Base-by-base conservation (phyloP, 2,329 filamentous ascomycete genomes). In the Alternaria triticina region DNA sequence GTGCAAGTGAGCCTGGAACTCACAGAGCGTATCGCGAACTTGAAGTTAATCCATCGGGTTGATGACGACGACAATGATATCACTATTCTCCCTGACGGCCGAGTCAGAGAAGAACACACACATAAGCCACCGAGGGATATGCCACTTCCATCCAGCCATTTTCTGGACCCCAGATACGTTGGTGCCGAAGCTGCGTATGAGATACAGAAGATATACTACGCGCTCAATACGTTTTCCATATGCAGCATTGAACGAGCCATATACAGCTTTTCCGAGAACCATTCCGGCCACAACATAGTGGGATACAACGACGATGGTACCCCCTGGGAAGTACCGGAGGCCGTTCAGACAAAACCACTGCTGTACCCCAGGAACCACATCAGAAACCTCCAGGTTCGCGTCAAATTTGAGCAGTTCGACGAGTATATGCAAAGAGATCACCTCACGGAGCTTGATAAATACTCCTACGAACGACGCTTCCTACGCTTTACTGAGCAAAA, bases 341-440 rank as follows among this genome's bases (percentile, higher is more conserved):
- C 54, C 20, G 46, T 71, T 3, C 45, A 51, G 8, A 28, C 57
- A 17, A 17, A 36, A 5, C 36, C 25, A 6, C 36, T 23, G 3
- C 30, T 54, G 9, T 46, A 54, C 11, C 71, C 66, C 17, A 45
- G 64, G 15, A 58, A 70, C 7, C 50, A 70, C 17, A 64, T 74
- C 5, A 52, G 55, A 6, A 62, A 68, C 15, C 58, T 75, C n/a
- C 71, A 75, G 44, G 54, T 75, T 20, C 69, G 73, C 7, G 17
- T 75, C 54, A 75, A 75, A 46, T 62, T 60, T 13, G 72, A 75
- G 46, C 70, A 73, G 22, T 68, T 66, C 11, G 13, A 57, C 30
- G 12, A 4, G 2, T 22, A 51, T 0, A 54, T 54, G 44, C 47
- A 47, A 12, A 43, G 25, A 33, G 12, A 47, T 2, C 8, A 47